phyloP scores from a whole-genome alignment of 495 filamentous ascomycete species.

The Halenospora varia region DNA sequence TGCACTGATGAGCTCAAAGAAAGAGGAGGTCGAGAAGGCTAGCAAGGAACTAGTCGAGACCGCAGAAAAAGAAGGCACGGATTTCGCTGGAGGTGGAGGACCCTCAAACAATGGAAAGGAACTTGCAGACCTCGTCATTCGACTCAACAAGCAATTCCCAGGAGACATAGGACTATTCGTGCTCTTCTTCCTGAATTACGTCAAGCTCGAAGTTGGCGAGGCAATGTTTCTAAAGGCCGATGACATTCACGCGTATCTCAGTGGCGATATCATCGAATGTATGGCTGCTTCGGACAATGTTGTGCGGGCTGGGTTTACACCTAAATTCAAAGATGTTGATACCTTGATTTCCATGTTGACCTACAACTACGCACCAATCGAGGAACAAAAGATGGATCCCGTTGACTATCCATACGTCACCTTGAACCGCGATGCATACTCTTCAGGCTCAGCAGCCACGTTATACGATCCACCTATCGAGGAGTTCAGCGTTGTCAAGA shows the following conservation, averaged over 20 bases:
- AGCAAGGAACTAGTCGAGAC: slow-evolving; percentile 62
- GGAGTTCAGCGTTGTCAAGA: slow-evolving; percentile 88
- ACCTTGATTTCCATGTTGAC: slow-evolving; percentile 92
- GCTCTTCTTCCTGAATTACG: slow-evolving; percentile 78
- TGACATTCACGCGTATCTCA: slow-evolving; percentile 95
- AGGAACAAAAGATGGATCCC: slow-evolving; percentile 88
- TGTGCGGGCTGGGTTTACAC: slow-evolving; percentile 93
- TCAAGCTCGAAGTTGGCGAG: slow-evolving; percentile 78
- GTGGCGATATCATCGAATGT: slow-evolving; percentile 96
- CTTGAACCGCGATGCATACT: slow-evolving; percentile 74
- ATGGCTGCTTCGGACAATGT: slow-evolving; percentile 99
- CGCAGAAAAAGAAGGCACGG: slow-evolving; percentile 57
- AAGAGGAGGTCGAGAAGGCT: slow-evolving; percentile 58
- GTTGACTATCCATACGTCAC: slow-evolving; percentile 77
- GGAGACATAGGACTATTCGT: slow-evolving; percentile 75
- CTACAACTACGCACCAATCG: slow-evolving; percentile 89
- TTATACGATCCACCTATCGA: slow-evolving; percentile 96
- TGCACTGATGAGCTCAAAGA: slow-evolving; percentile 71
- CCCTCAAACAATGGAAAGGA: slow-evolving; percentile 56
- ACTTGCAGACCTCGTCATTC: slow-evolving; percentile 69
- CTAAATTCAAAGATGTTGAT: slow-evolving; percentile 94
- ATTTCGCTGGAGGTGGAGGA: slow-evolving; percentile 62
- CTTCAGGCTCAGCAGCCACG: slow-evolving; percentile 58
- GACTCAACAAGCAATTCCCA: slow-evolving; percentile 75
- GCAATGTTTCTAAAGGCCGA: slow-evolving; percentile 95